phyloP scores from a whole-genome alignment of 2,329 filamentous ascomycete genomes.

The Cordyceps fumosorosea region DNA sequence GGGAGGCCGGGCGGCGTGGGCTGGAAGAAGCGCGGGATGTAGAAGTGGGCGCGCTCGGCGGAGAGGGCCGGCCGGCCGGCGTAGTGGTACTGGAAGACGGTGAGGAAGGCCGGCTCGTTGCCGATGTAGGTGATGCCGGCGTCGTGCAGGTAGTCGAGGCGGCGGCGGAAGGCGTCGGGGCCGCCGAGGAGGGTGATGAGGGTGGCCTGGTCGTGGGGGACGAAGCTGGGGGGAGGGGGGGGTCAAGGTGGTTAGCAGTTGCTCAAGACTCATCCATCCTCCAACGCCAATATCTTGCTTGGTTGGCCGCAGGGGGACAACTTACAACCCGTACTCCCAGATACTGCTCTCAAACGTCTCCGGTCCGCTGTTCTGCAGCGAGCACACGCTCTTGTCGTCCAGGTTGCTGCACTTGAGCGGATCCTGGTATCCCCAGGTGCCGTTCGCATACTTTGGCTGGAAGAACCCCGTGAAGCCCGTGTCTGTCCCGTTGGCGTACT shows the following conservation, averaged over 20 bases:
- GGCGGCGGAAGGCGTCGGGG: slow-evolving; percentile 45
- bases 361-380: slow-evolving; percentile 50
- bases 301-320: slow-evolving; percentile 12
- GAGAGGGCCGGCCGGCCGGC: slow-evolving; percentile 54
- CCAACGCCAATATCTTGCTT: too few species aligned
- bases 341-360: slow-evolving; percentile 68
- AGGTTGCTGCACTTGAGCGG: slow-evolving; percentile 55
- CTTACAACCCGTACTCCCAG: slow-evolving; percentile 68
- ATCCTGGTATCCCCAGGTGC: slow-evolving; percentile 63
- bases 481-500: slow-evolving; percentile 44
- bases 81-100: slow-evolving; percentile 64
- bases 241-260: too few species aligned
- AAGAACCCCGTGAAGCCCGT: slow-evolving; percentile 66
- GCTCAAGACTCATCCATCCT: too few species aligned
- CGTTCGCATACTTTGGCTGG: slow-evolving; percentile 60
- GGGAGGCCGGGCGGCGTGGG: slow-evolving; percentile 54
- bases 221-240: slow-evolving; percentile 35
- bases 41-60: slow-evolving; percentile 50
- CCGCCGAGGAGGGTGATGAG: slow-evolving; percentile 58
- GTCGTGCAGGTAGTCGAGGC: slow-evolving; percentile 60
- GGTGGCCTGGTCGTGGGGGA: slow-evolving; percentile 45
- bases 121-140: slow-evolving; percentile 59
- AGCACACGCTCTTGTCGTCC: slow-evolving; percentile 51
- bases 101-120: slow-evolving; percentile 55
- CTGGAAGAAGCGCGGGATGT: slow-evolving; percentile 59